phyloP scores from a whole-genome alignment of 1,284 basidiomycete species.

The Macrocystidia cucumis region DNA sequence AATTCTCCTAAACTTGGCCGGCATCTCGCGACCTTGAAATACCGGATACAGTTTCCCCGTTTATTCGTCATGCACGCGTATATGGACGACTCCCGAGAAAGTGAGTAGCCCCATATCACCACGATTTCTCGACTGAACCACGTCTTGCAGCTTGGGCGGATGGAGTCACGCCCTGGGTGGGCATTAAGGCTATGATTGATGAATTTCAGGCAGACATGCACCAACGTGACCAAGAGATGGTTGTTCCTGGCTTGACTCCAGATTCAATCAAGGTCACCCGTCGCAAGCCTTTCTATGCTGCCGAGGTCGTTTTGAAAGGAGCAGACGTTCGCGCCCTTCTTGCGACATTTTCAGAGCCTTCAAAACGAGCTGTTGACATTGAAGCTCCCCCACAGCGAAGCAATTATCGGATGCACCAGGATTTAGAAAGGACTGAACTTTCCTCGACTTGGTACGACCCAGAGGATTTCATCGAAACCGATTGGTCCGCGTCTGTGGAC shows the following conservation, averaged over 20 bases:
- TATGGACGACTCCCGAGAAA: conserved; percentile 67
- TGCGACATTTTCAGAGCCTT: conserved; percentile 70
- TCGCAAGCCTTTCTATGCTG: conserved; percentile 91
- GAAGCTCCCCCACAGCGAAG: conserved; percentile 35
- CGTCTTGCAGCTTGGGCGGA: conserved; percentile 58
- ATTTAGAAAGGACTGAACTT: conserved; percentile 31
- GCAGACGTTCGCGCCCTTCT: conserved; percentile 76
- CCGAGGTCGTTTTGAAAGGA: conserved; percentile 77
- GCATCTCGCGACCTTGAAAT: conserved; percentile 90
- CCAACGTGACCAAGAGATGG: conserved; percentile 82
- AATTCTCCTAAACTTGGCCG: conserved; percentile 87
- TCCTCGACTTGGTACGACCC: conserved; percentile 67
- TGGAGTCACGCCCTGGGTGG: conserved; percentile 76
- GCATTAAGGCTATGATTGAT: conserved; percentile 78
- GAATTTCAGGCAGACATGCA: conserved; percentile 89
- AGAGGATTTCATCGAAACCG: conserved; percentile 82
- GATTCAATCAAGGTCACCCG: conserved; percentile 48
- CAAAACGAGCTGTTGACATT: conserved; percentile 50
- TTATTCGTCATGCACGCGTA: conserved; percentile 89
- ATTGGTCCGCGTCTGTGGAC: conserved; percentile 48
- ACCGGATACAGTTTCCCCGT: conserved; percentile 73
- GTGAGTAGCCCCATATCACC: conserved; percentile 21
- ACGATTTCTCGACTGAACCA: conserved; percentile 6
- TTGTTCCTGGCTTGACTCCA: conserved; percentile 38
- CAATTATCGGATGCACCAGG: conserved; percentile 38